A percentile compares a stretch with the other conserved stretches of the same genome.
Evolutionary conservation across 495 filamentous ascomycete species (phyloP).

Genomic region (Penicillium antarcticum): DNA sequence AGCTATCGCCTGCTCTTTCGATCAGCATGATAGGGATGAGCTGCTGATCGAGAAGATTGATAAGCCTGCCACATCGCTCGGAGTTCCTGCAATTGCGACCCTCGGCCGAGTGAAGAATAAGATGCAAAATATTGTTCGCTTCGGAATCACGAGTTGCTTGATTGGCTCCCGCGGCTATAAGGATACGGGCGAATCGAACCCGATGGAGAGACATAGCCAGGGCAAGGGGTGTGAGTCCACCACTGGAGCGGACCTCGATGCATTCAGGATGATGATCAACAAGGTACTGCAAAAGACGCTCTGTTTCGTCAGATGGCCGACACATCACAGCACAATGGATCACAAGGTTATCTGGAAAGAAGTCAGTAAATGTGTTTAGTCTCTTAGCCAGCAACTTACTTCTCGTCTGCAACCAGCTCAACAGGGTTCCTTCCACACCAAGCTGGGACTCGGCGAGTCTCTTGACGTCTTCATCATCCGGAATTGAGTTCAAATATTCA

Average conservation of each 20-base stretch:
- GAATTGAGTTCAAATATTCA: constrained; percentile 57
- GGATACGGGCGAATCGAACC: constrained; percentile 49
- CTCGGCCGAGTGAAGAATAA: constrained; percentile 32
- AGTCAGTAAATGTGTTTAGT: not conserved
- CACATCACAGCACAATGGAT: constrained; percentile 64
- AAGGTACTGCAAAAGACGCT: constrained; percentile 58
- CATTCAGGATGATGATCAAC: constrained; percentile 53
- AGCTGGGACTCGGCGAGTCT: constrained; percentile 49
- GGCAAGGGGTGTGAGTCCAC: constrained; percentile 59
- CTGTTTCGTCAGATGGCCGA: constrained; percentile 32
- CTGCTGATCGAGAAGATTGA: constrained; percentile 51
- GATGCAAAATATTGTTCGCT: constrained; percentile 60
- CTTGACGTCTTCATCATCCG: constrained; percentile 52
- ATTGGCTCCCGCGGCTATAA: constrained; percentile 64
- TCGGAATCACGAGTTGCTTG: constrained; percentile 51
- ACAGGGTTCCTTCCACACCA: constrained; percentile 57
- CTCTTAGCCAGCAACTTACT: constrained; percentile 25
- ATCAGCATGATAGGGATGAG: constrained; percentile 42
- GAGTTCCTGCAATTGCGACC: constrained; percentile 6
- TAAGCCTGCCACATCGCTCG: constrained; percentile 35
- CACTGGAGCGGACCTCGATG: constrained; percentile 52
- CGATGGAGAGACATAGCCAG: constrained; percentile 53
- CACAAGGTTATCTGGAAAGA: constrained; percentile 50
- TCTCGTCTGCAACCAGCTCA: constrained; percentile 56
- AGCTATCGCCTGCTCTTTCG: constrained; percentile 42